These are phyloP conservation scores for Ceratobasidium sp. DNA, from an alignment of 1,284 basidiomycete genomes.

Conservation along the genomic window DNA sequence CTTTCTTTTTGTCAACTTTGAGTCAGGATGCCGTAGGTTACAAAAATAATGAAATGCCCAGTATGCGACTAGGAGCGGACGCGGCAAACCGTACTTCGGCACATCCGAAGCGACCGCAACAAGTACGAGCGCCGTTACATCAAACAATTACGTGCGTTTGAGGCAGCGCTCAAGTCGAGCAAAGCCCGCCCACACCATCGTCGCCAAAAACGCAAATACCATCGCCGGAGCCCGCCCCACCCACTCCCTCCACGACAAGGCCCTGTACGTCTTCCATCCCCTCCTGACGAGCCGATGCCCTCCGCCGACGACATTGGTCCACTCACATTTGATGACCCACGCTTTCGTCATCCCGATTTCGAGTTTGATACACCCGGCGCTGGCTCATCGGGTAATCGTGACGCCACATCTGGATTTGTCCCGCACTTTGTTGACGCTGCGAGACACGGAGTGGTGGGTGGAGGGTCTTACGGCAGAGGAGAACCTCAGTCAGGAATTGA, in stretches of 20 bases:
- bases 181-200: background rate
- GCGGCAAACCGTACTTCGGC: background rate
- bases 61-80: no score
- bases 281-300: no score
- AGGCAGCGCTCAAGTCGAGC: background rate
- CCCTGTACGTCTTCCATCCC: background rate
- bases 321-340: background rate
- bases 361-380: conserved; percentile 1
- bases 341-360: background rate
- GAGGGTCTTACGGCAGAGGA: background rate
- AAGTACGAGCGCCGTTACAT: background rate
- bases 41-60: no score
- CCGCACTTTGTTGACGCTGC: background rate
- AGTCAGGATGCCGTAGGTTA: no score
- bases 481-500: background rate
- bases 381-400: background rate
- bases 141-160: background rate
- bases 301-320: background rate
- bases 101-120: background rate
- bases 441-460: background rate
- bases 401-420: background rate
- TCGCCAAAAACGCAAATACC: no score
- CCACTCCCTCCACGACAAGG: no score
- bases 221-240: no score
- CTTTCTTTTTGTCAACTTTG: no score